Conservation (phyloP, 2,329 filamentous ascomycete species). For the Penicillium occitanis region DNA sequence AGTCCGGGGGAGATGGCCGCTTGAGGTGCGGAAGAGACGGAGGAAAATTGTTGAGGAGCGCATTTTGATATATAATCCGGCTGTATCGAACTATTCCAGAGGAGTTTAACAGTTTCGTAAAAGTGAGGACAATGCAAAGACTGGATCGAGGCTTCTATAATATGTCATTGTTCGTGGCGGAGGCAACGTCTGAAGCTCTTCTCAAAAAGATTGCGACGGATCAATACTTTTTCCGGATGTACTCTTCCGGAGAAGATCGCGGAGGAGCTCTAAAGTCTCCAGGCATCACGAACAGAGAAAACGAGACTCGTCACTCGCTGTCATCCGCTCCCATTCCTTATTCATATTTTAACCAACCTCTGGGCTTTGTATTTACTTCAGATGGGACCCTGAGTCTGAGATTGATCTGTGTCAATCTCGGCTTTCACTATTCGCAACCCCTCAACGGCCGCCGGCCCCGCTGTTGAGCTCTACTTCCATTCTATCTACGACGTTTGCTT, state of each 20-base stretch:
- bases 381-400: slow-evolving; percentile 10
- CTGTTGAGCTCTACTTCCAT: slow-evolving; percentile 10
- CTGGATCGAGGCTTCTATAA: background rate
- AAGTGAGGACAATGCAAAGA: background rate
- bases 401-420: slow-evolving; percentile 19
- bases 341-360: background rate
- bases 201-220: slow-evolving; percentile 25
- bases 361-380: background rate
- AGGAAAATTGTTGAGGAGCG: slow-evolving; percentile 24
- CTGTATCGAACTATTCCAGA: background rate
- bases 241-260: slow-evolving; percentile 26
- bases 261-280: background rate
- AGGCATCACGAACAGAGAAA: background rate
- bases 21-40: slow-evolving; percentile 28
- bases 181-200: slow-evolving; percentile 6
- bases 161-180: slow-evolving; percentile 11
- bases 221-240: slow-evolving; percentile 30
- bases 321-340: background rate
- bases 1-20: slow-evolving; percentile 23
- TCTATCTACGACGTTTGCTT: background rate
- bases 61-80: slow-evolving; percentile 24
- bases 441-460: slow-evolving; percentile 16
- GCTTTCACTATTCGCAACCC: background rate
- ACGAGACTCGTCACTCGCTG: background rate
- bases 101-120: background rate